These are phyloP conservation scores for Penicillium sp. DNA, from an alignment of 2,329 filamentous ascomycete genomes.

Conservation along the genomic window DNA sequence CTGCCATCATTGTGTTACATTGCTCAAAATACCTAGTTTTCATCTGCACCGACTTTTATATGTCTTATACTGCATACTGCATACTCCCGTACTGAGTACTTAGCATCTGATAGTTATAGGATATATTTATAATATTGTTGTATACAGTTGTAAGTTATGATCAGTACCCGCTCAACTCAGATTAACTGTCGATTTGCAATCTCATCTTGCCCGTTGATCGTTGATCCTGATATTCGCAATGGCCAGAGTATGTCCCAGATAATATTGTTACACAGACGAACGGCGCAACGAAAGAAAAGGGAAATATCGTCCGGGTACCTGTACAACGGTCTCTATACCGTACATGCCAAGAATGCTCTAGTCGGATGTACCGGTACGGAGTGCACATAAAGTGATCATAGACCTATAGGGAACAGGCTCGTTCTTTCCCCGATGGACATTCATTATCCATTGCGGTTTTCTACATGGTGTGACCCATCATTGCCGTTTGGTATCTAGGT, in stretches of 20 bases:
- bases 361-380: background rate
- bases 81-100: background rate
- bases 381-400: background rate
- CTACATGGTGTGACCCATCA: background rate
- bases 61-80: background rate
- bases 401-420: background rate
- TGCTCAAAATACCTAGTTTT: background rate
- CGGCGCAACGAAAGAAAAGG: background rate
- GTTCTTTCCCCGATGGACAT: background rate
- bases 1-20: background rate
- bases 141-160: background rate
- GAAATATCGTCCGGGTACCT: background rate
- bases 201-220: background rate
- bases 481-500: background rate
- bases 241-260: background rate
- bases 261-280: background rate
- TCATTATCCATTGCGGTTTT: background rate
- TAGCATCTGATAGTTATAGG: background rate
- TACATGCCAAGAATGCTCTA: background rate
- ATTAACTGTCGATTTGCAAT: background rate
- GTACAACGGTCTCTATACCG: background rate
- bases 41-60: background rate
- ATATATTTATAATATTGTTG: background rate
- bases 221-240: background rate
- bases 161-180: background rate